phyloP scores from a whole-genome alignment of 2,329 filamentous ascomycete genomes.

The Diplocarpon rosae region DNA sequence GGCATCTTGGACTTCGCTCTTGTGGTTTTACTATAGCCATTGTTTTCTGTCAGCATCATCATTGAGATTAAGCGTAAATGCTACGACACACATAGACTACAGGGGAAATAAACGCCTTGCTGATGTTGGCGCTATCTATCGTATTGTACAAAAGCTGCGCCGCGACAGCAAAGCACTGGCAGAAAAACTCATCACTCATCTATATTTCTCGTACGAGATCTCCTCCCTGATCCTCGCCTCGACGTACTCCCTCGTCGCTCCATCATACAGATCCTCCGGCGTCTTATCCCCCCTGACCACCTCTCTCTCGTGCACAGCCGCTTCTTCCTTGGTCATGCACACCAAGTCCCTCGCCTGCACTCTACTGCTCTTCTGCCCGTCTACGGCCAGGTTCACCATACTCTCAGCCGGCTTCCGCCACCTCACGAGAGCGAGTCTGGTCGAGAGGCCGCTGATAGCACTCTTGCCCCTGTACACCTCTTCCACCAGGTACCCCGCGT shows the following conservation, averaged over 20 bases:
- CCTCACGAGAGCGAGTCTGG: constrained; percentile 65
- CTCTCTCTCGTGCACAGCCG: constrained; percentile 65
- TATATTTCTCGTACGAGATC: constrained; percentile 44
- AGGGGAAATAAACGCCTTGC: no score
- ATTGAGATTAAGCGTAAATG: no score
- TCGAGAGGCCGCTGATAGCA: constrained; percentile 69
- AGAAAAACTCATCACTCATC: constrained; percentile 27
- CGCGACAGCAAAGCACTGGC: no score
- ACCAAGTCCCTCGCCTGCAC: constrained; percentile 64
- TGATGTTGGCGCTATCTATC: no score
- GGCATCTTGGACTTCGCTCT: no score
- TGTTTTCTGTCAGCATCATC: no score
- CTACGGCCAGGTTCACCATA: constrained; percentile 49
- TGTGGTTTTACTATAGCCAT: no score
- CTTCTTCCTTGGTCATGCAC: constrained; percentile 90
- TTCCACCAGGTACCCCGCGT: constrained; percentile 81
- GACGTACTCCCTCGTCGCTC: constrained; percentile 54
- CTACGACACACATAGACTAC: no score
- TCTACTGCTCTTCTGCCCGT: constrained; percentile 68
- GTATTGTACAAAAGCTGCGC: no score
- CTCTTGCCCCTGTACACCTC: constrained; percentile 82
- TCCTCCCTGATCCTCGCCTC: constrained; percentile 58
- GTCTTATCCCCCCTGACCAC: constrained; percentile 59
- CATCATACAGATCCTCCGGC: constrained; percentile 64
- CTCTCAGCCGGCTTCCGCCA: constrained; percentile 56